These are phyloP conservation scores for Fusarium pseudoanthophilum DNA, from an alignment of 2,329 filamentous ascomycete species.

Conservation along the genomic window DNA sequence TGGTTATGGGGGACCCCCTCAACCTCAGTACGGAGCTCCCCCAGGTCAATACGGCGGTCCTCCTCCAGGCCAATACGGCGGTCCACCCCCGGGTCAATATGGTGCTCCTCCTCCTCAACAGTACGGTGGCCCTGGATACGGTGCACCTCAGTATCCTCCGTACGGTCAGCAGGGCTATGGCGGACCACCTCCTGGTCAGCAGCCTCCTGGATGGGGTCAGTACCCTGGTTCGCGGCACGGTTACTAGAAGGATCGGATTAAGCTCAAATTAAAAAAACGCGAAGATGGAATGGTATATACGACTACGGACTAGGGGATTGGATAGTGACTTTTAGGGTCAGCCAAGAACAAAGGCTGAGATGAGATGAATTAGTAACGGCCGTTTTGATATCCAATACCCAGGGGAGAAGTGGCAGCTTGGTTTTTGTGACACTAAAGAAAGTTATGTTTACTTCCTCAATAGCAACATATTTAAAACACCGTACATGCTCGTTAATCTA, in stretches of 20 bases:
- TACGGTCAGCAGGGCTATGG: conserved; percentile 38
- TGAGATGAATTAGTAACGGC: conserved; percentile 25
- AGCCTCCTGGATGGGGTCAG: conserved; percentile 49
- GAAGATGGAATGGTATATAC: not conserved
- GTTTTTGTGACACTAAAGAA: conserved; percentile 12
- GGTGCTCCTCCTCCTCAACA: conserved; percentile 44
- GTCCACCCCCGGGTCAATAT: conserved; percentile 46
- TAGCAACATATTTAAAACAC: conserved; percentile 10
- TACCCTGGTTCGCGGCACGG: conserved; percentile 54
- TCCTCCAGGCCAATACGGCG: conserved; percentile 45
- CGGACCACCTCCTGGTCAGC: conserved; percentile 34
- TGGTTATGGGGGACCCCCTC: conserved; percentile 48
- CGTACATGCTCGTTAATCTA: conserved; percentile 10
- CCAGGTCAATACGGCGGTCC: conserved; percentile 45
- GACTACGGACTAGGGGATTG: conserved; percentile 1
- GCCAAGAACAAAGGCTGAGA: conserved; percentile 15
- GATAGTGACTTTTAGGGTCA: conserved; percentile 8
- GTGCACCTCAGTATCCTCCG: conserved; percentile 32
- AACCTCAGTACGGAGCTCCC: conserved; percentile 45
- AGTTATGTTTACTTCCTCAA: conserved; percentile 17
- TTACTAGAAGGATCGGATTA: conserved; percentile 39
- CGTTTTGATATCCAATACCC: conserved; percentile 37
- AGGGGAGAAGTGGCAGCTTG: not conserved
- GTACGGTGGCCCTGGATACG: conserved; percentile 45
- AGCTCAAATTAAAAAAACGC: not conserved